Evolutionary conservation across 768 basidiomycete species (phyloP), one percentile per base, ranked within the genome.

Genomic region (Trametes cubensis): DNA sequence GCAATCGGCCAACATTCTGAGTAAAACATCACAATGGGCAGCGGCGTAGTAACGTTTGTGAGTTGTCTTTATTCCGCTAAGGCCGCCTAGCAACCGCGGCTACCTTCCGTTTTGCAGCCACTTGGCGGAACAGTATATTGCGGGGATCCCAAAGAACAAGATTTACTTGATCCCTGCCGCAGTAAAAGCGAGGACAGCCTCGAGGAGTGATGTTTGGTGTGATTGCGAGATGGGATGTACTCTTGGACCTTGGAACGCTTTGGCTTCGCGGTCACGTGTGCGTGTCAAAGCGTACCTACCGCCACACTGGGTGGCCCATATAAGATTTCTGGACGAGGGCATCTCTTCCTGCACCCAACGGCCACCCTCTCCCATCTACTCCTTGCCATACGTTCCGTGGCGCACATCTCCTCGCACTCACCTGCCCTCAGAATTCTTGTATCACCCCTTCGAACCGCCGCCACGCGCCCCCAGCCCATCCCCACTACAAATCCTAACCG

Each of bases 181-280:
- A 28, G 25, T 10, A 46, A 47, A 56, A 46, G 39, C 23, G 39
- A 14, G 34, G 6, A 23, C 48, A 26, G 48, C 26, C 28, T 28
- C 34, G 46, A 48, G 46, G 56, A 25, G 11, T 11, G 38, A 25
- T 39, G 21, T 5, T 30, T n/a, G 45, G 39, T 25, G 34, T 20
- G 54, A 46, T 55, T 41, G 53, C 34, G 28, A 34, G 34, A 34
- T 20, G 42, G 34, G 47, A 46, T 23, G 15, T 41, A 26, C 25
- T 28, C 14, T 49, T 49, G 47, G 15, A 23, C 47, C 47, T 40
- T 53, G 46, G 13, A 39, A 56, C 56, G 56, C 56, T 58, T 58
- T 58, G 56, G 45, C 10, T 25, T 39, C 56, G 56, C 56, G 56
- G 44, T 58, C 56, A 58, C 56, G 56, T 58, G 56, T 21, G 38